Evolutionary conservation across 257 asterid genomes (phyloP).

Genomic region (Solanum rostratum): DNA sequence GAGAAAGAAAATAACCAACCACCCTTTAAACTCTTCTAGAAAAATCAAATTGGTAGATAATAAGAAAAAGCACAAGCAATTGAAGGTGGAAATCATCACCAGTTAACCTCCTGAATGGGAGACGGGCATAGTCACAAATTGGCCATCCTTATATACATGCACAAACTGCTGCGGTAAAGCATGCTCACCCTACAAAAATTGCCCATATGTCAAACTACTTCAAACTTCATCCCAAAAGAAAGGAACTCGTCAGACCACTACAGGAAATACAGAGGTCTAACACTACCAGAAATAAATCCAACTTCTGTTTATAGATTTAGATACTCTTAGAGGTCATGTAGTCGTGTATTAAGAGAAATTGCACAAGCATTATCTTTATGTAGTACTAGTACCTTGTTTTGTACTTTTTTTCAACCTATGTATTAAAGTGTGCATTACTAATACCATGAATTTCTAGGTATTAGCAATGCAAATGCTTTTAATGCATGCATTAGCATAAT

Average conservation of each 20-base stretch:
- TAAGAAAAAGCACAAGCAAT: not conserved
- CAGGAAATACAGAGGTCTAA: not conserved
- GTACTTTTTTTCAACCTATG: too few species aligned
- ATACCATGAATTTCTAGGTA: too few species aligned
- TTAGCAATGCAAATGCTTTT: too few species aligned
- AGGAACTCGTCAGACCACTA: not conserved
- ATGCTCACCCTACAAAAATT: constrained; percentile 59
- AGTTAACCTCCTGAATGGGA: constrained; percentile 70
- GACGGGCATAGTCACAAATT: constrained; percentile 72
- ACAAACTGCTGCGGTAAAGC: constrained; percentile 83
- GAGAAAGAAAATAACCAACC: not conserved
- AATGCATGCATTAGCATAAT: too few species aligned
- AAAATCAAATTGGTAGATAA: not conserved
- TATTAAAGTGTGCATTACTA: too few species aligned
- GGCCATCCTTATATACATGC: constrained; percentile 69
- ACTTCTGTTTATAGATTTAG: not conserved
- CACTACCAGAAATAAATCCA: not conserved
- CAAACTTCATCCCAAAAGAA: not conserved
- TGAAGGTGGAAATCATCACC: not conserved
- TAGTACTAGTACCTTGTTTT: too few species aligned
- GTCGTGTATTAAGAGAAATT: too few species aligned
- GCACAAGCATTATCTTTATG: too few species aligned
- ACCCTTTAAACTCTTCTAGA: not conserved
- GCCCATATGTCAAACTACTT: not conserved
- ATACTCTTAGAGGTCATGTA: too few species aligned